Conservation (phyloP, 768 basidiomycete genomes). For the Chalciporus piperatus region DNA sequence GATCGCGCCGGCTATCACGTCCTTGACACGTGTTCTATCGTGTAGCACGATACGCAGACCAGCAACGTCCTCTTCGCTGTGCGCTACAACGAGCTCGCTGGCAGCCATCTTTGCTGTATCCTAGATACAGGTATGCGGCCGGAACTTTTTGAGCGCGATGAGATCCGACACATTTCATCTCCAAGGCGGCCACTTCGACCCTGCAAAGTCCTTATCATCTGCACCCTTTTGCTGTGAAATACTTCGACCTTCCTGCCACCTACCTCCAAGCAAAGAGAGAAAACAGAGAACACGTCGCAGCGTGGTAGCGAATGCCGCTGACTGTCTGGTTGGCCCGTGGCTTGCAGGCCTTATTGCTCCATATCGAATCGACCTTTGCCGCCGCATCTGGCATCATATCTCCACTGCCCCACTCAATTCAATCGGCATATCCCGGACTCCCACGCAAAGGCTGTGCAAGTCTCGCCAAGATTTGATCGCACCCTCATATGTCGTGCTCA, state of each 20-base stretch:
- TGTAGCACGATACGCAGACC: background rate
- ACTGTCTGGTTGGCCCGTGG: slow-evolving; percentile 10
- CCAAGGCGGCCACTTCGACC: no score
- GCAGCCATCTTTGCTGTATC: slow-evolving; percentile 7
- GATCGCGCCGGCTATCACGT: slow-evolving; percentile 18
- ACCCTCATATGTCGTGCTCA: background rate
- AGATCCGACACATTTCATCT: slow-evolving; percentile 14
- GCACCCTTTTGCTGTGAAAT: background rate
- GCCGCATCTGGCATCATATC: slow-evolving; percentile 19
- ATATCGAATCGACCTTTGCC: slow-evolving; percentile 10
- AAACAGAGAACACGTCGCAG: slow-evolving; percentile 6
- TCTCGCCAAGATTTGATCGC: slow-evolving; percentile 21
- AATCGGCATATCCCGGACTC: slow-evolving; percentile 29
- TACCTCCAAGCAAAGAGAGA: background rate
- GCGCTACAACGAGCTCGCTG: background rate
- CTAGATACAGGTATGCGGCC: slow-evolving; percentile 7
- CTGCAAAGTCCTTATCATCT: background rate
- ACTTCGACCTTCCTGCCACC: background rate
- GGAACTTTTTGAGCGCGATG: slow-evolving; percentile 11
- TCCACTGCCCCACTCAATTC: slow-evolving; percentile 27
- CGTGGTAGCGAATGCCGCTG: slow-evolving; percentile 8
- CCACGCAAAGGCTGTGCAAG: slow-evolving; percentile 30
- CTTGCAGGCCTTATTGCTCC: slow-evolving; percentile 16
- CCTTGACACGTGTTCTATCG: background rate
- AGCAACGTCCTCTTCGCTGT: background rate